Evolutionary conservation across 148 eudicot species (phyloP).

Genomic region (Dianthus caryophyllus): DNA sequence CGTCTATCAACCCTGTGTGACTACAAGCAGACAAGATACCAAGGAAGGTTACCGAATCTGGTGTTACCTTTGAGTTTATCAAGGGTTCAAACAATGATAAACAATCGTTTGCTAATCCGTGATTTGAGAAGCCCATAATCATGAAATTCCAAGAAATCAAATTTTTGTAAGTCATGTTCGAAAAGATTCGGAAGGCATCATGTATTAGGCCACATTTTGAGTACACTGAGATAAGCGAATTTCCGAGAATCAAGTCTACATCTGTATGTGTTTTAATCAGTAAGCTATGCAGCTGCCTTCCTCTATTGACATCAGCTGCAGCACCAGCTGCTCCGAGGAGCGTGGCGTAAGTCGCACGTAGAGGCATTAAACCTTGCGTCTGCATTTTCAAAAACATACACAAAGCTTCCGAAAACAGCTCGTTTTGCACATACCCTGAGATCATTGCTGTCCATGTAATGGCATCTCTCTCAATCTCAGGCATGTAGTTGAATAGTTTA

Average conservation of each 20-base stretch:
- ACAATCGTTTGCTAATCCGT: conserved; percentile 33
- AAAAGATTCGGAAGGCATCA: conserved; percentile 31
- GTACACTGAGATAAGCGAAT: conserved; percentile 40
- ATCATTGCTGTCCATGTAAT: conserved; percentile 46
- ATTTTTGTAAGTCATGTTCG: conserved; percentile 30
- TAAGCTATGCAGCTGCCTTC: conserved; percentile 35
- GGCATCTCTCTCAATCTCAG: conserved; percentile 34
- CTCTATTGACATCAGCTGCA: conserved; percentile 31
- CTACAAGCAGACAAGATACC: conserved; percentile 38
- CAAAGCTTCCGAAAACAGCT: conserved; percentile 38
- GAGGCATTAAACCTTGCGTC: conserved; percentile 29
- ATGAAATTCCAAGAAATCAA: conserved; percentile 42
- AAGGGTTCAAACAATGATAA: conserved; percentile 33
- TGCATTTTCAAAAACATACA: conserved; percentile 32
- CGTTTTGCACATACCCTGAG: conserved; percentile 41
- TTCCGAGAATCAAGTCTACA: conserved; percentile 30
- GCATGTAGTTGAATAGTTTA: conserved; percentile 36
- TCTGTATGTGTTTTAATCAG: conserved; percentile 29
- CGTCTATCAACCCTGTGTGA: conserved; percentile 32
- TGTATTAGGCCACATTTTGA: conserved; percentile 40
- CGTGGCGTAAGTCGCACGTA: conserved; percentile 31
- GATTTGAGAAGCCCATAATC: conserved; percentile 40
- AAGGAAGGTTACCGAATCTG: conserved; percentile 36
- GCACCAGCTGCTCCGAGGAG: conserved; percentile 46
- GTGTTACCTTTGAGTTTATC: conserved; percentile 21